Evolutionary conservation across 768 basidiomycete species (phyloP).

Genomic region (Lactifluus pinguis): DNA sequence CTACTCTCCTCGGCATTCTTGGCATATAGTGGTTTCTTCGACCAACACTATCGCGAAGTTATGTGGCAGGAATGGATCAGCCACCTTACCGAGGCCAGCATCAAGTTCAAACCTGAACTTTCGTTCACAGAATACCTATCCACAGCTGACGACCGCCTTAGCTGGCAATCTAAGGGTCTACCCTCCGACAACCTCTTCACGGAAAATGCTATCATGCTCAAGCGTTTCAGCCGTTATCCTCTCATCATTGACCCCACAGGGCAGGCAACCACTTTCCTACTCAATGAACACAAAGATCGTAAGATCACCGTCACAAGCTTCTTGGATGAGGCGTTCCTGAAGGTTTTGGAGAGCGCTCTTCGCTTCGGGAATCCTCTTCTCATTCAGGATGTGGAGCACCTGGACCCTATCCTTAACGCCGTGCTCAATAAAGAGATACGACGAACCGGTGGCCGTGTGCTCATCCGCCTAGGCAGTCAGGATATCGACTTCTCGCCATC

Average conservation of each 20-base stretch:
- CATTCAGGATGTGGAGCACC: slow-evolving; percentile 95
- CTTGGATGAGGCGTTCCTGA: slow-evolving; percentile 97
- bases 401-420: slow-evolving; percentile 95
- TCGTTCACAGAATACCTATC: slow-evolving; percentile 94
- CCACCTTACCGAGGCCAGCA: slow-evolving; percentile 80
- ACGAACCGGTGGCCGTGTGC: slow-evolving; percentile 91
- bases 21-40: slow-evolving; percentile 97
- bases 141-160: slow-evolving; percentile 90
- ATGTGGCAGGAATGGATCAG: slow-evolving; percentile 96
- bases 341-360: slow-evolving; percentile 95
- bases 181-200: slow-evolving; percentile 93
- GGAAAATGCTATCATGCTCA: slow-evolving; percentile 99
- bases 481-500: slow-evolving; percentile 99
- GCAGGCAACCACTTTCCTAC: slow-evolving; percentile 88
- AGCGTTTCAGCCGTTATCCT: slow-evolving; percentile 95
- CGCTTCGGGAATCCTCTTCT: slow-evolving; percentile 96
- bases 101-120: slow-evolving; percentile 88
- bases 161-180: slow-evolving; percentile 93
- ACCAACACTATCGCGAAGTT: slow-evolving; percentile 93
- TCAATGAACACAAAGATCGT: slow-evolving; percentile 90
- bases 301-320: slow-evolving; percentile 99
- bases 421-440: slow-evolving; percentile 96
- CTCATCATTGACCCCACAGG: slow-evolving; percentile 97
- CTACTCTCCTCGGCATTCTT: slow-evolving; percentile 92
- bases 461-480: slow-evolving; percentile 93